Conservation (phyloP, 2,329 filamentous ascomycete species). For the Corniculantispora saksenae region DNA sequence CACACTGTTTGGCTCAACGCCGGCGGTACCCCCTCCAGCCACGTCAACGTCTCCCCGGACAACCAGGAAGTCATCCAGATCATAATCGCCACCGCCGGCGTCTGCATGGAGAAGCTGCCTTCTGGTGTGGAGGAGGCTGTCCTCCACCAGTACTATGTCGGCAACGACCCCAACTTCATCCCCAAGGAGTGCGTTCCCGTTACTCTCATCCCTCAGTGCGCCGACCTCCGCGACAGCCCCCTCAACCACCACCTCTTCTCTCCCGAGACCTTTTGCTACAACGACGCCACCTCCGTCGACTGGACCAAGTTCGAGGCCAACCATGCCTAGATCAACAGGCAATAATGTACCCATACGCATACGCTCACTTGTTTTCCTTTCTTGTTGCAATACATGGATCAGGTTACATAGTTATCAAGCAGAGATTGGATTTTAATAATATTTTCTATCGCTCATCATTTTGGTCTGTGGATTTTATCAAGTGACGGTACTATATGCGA, state of each 20-base stretch:
- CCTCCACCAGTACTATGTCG: conserved; percentile 38
- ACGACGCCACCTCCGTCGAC: conserved; percentile 39
- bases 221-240: conserved; percentile 30
- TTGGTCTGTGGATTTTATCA: no score
- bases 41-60: no score
- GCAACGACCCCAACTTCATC: conserved; percentile 27
- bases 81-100: conserved; percentile 43
- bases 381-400: no score
- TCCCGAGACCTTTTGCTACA: conserved; percentile 41
- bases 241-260: conserved; percentile 43
- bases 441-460: no score
- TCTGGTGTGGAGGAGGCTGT: conserved; percentile 40
- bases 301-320: conserved; percentile 36
- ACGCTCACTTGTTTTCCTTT: no score
- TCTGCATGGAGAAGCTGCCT: conserved; percentile 45
- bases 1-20: conserved; percentile 31
- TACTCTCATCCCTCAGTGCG: conserved; percentile 14
- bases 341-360: no score
- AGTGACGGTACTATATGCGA: no score
- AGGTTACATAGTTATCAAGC: no score
- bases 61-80: no score
- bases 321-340: no score
- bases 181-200: conserved; percentile 42
- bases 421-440: no score
- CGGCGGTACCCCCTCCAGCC: no score